Base-by-base conservation (phyloP, 306 rosid genomes). In the Cajanus cajan region DNA sequence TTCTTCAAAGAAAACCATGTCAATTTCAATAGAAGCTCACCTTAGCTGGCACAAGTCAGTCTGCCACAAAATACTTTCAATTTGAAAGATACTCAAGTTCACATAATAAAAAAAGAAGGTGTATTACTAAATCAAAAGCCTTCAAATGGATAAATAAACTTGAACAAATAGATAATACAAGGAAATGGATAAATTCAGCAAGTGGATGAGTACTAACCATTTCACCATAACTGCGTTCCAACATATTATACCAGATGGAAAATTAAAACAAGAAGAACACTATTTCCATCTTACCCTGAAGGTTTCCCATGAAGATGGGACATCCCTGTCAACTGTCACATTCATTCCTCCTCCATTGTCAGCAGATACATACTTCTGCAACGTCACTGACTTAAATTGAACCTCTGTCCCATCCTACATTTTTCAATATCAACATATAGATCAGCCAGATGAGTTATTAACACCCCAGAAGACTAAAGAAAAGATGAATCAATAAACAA, bases 281-380 rank as follows among this genome's bases (percentile, higher is more conserved):
- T 62, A 44, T 69, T 19, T 51, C 55, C 61, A 83, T 59, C 88
- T 78, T 64, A 94, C 97, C 90, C 81, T 85, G 86, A 94, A 91
- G 83, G 92, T 92, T 87, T 92, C 97, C 97, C 97, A 94, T 18
- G 90, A 89, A 85, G 98, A 94, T 24, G 97, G 71, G 11, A n/a
- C 74, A 78, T 92, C 97, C 86, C 91, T 87, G 78, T 81, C 83
- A 76, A 90, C 92, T 2, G 92, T 83, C 55, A 94, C 92, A 79
- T 85, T 84, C 82, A 79, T 39, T 55, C 94, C 97, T 83, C 97
- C 98, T 6, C 93, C 94, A 89, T 95, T 88, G 25, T 95, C 98
- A 7, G 97, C 94, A 68, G 88, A 80, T 34, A 95, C 88, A 86
- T 88, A 88, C 80, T 91, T 91, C 87, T 90, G 91, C 85, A 87